A percentile compares a stretch with the other conserved stretches of the same genome.
These are phyloP conservation scores for Yamadazyma kanchanaburiensis DNA, from an alignment of 1,139 yeast species.

Conservation along the genomic window DNA sequence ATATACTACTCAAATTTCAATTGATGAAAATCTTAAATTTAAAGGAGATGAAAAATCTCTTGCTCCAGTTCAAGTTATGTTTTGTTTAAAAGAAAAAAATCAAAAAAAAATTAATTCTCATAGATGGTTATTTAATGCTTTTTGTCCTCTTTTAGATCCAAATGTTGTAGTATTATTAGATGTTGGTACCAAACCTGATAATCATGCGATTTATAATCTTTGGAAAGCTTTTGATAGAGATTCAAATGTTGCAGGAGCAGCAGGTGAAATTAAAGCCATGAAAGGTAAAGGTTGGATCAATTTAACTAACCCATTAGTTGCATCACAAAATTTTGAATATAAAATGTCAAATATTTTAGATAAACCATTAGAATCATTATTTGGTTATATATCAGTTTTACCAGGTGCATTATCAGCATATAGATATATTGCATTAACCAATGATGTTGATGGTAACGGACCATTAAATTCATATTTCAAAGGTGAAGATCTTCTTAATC, in stretches of 20 bases:
- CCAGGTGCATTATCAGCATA: conserved; percentile 98
- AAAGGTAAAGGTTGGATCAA: conserved; percentile 83
- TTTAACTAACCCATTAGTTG: conserved; percentile 84
- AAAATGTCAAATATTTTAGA: conserved; percentile 94
- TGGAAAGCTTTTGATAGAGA: conserved; percentile 98
- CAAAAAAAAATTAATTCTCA: conserved; percentile 92
- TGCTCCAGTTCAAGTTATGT: conserved; percentile 88
- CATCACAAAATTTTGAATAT: conserved; percentile 95
- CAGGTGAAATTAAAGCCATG: conserved; percentile 95
- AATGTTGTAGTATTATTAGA: conserved; percentile 81
- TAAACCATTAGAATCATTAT: conserved; percentile 88
- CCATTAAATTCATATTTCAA: conserved; percentile 85
- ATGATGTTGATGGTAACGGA: conserved; percentile 89
- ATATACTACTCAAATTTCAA: conserved; percentile 85
- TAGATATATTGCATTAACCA: conserved; percentile 80
- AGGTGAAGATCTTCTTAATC: conserved; percentile 66
- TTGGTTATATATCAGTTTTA: conserved; percentile 89
- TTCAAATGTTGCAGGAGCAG: conserved; percentile 96
- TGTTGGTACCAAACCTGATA: conserved; percentile 90
- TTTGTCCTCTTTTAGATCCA: conserved; percentile 87
- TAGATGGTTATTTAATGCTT: conserved; percentile 91
- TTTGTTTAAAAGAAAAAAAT: conserved; percentile 85
- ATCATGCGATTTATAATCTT: conserved; percentile 78
- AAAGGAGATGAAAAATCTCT: conserved; percentile 75
- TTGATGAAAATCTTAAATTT: conserved; percentile 80